These are phyloP conservation scores for Penicillium simplicissimum DNA, from an alignment of 495 filamentous ascomycete species.

Conservation along the genomic window DNA sequence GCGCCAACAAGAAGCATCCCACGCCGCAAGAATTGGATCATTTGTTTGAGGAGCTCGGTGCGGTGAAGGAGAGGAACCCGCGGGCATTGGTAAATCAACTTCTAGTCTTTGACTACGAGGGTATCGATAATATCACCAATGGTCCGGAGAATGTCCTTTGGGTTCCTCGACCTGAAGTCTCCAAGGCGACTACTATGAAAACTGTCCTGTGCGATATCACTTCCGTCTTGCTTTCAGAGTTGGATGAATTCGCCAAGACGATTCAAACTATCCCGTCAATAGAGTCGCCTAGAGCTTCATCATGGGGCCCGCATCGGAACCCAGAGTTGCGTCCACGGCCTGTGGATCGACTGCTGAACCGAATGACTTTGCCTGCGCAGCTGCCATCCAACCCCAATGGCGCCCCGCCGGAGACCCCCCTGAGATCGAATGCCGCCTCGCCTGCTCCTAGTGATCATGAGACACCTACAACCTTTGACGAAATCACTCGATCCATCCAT, in stretches of 20 bases:
- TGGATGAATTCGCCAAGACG: slow-evolving; percentile 82
- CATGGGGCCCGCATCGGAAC: slow-evolving; percentile 48
- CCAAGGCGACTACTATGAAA: slow-evolving; percentile 86
- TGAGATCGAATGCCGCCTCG: slow-evolving; percentile 45
- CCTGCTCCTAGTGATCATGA: slow-evolving; percentile 51
- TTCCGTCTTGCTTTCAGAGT: slow-evolving; percentile 76
- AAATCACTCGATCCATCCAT: slow-evolving; percentile 58
- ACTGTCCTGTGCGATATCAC: slow-evolving; percentile 93
- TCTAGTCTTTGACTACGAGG: slow-evolving; percentile 72
- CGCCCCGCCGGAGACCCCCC: slow-evolving; percentile 54
- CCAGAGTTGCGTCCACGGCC: slow-evolving; percentile 47
- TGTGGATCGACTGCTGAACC: slow-evolving; percentile 50
- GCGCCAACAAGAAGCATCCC: slow-evolving; percentile 26
- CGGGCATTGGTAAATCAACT: slow-evolving; percentile 76
- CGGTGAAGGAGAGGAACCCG: slow-evolving; percentile 61
- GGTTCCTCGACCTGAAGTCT: slow-evolving; percentile 70
- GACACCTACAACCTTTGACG: slow-evolving; percentile 72
- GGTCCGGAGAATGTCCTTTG: slow-evolving; percentile 58
- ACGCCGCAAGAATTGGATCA: slow-evolving; percentile 56
- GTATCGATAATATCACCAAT: slow-evolving; percentile 40
- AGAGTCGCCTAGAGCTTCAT: slow-evolving; percentile 66
- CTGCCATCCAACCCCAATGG: slow-evolving; percentile 54
- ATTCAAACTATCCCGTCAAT: slow-evolving; percentile 77
- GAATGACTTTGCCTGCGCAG: slow-evolving; percentile 80
- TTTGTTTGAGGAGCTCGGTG: slow-evolving; percentile 64